Conservation (phyloP, 305 asterid genomes). For the Fraxinus xanthoxyloides region DNA sequence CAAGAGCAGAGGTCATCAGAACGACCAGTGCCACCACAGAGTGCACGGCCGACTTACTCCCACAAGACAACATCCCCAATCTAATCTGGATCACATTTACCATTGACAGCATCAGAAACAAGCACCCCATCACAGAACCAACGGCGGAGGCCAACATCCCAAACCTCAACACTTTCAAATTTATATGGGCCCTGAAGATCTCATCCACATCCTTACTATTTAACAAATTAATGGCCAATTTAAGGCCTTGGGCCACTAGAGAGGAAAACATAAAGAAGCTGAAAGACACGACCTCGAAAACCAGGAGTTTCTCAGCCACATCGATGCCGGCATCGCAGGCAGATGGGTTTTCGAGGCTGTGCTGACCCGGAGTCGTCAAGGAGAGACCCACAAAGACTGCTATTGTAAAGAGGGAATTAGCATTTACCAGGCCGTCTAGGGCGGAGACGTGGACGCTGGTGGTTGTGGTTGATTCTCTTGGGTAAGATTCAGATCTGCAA, state of each 20-base stretch:
- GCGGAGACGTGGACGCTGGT: conserved; percentile 1
- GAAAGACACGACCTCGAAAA: conserved; percentile 46
- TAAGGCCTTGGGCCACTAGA: conserved; percentile 50
- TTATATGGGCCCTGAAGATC: conserved; percentile 44
- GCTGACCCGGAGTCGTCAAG: conserved; percentile 9
- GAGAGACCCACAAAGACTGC: conserved; percentile 20
- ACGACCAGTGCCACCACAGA: conserved; percentile 30
- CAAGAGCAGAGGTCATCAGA: conserved; percentile 38
- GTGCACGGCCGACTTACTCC: conserved; percentile 35
- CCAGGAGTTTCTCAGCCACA: conserved; percentile 31
- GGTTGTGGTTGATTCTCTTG: neutral
- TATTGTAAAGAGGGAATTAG: neutral
- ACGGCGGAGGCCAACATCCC: conserved; percentile 51
- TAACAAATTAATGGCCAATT: conserved; percentile 44
- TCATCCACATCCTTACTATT: conserved; percentile 44
- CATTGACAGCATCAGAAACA: conserved; percentile 48
- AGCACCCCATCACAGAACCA: conserved; percentile 47
- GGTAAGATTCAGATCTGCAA: neutral
- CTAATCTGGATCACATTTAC: conserved; percentile 47
- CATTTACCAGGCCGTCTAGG: conserved; percentile 2
- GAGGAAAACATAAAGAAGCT: conserved; percentile 60
- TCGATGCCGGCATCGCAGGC: conserved; percentile 19
- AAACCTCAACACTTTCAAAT: conserved; percentile 33
- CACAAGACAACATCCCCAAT: conserved; percentile 44
- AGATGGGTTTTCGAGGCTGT: conserved; percentile 11